Evolutionary conservation across 371 early-diverging fungal genomes (phyloP).

Genomic region (Mucor saturninus): DNA sequence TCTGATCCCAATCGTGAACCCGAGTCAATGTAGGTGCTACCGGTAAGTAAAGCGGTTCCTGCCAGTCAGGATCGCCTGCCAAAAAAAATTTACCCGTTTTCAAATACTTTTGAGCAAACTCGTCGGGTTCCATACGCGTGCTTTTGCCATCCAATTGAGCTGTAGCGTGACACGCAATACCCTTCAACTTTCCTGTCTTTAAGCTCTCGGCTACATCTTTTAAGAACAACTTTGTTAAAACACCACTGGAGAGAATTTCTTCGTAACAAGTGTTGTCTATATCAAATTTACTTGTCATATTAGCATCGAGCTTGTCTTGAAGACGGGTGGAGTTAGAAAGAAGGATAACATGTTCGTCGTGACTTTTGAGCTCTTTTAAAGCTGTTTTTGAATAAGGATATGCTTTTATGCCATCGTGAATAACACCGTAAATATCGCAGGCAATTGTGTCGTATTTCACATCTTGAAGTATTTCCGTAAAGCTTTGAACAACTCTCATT

Average conservation of each 20-base stretch:
- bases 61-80: constrained; percentile 42
- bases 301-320: constrained; percentile 29
- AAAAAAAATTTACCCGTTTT: constrained; percentile 43
- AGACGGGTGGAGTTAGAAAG: constrained; percentile 52
- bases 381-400: constrained; percentile 40
- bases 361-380: constrained; percentile 21
- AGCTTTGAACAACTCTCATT: constrained; percentile 31
- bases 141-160: constrained; percentile 6
- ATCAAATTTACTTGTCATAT: constrained; percentile 36
- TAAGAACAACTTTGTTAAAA: constrained; percentile 40
- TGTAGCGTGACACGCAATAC: constrained; percentile 30
- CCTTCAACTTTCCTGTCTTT: background rate
- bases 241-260: constrained; percentile 49
- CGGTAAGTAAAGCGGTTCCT: constrained; percentile 40
- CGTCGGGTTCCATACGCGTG: constrained; percentile 26
- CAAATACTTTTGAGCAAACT: constrained; percentile 29
- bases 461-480: constrained; percentile 20
- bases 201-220: constrained; percentile 22
- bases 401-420: constrained; percentile 44
- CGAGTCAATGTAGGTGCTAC: constrained; percentile 29
- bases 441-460: constrained; percentile 42
- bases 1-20: constrained; percentile 27
- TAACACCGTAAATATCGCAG: constrained; percentile 54
- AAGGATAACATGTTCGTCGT: constrained; percentile 30
- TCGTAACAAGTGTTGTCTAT: constrained; percentile 28